A percentile compares a stretch with the other conserved stretches of the same genome.
These are phyloP conservation scores for Pleurotus cornucopiae DNA, from an alignment of 768 basidiomycete species.

Conservation along the genomic window DNA sequence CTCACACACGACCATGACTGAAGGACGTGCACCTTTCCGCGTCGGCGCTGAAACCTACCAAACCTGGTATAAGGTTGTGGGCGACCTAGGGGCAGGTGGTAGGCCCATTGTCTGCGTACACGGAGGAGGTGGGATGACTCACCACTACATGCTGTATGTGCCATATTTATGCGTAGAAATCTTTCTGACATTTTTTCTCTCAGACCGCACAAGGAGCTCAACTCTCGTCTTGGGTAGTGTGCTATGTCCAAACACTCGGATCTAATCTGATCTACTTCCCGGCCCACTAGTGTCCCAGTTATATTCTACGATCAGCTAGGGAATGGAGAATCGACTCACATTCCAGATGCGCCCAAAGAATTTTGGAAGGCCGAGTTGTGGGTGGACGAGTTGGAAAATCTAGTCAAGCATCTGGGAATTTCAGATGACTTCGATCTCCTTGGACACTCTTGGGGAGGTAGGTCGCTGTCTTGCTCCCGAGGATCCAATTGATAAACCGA, in stretches of 20 bases:
- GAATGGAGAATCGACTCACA: slow-evolving; percentile 39
- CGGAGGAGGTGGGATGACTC: slow-evolving; percentile 37
- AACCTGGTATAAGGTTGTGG: slow-evolving; percentile 41
- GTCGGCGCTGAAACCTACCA: slow-evolving; percentile 21
- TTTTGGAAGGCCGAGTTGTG: slow-evolving; percentile 49
- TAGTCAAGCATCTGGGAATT: slow-evolving; percentile 40
- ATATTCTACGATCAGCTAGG: slow-evolving; percentile 53
- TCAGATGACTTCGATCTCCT: slow-evolving; percentile 34
- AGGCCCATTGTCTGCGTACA: slow-evolving; percentile 39
- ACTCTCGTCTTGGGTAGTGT: neutral
- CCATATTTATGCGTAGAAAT: too few species aligned
- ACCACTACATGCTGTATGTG: slow-evolving; percentile 11
- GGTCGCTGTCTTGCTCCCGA: too few species aligned
- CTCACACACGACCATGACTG: neutral
- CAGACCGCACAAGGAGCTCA: slow-evolving; percentile 1
- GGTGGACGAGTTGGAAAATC: slow-evolving; percentile 48
- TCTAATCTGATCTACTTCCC: neutral
- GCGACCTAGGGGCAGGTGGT: slow-evolving; percentile 27
- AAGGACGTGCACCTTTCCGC: neutral
- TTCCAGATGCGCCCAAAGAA: slow-evolving; percentile 25
- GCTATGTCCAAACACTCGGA: neutral
- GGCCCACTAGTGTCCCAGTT: slow-evolving; percentile 22
- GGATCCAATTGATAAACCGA: neutral
- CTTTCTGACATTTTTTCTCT: neutral
- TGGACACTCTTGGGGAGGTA: slow-evolving; percentile 53